Evolutionary conservation across 768 basidiomycete species (phyloP).

Genomic region (Wakefieldia striispora): DNA sequence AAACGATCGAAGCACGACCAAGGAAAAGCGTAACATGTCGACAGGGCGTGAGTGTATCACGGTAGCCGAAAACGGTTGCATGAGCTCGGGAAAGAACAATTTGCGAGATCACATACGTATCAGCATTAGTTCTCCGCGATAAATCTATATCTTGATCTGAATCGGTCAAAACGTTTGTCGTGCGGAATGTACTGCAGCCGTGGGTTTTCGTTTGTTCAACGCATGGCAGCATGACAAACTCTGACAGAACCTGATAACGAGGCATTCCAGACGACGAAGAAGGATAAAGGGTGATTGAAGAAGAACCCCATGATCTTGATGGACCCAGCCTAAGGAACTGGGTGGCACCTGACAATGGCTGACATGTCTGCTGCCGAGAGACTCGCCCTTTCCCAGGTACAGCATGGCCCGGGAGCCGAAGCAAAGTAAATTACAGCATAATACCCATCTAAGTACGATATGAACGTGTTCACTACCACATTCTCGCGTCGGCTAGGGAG

Average conservation of each 20-base stretch:
- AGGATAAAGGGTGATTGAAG: not conserved
- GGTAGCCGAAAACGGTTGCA: conserved; percentile 5
- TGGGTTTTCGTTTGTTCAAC: conserved; percentile 3
- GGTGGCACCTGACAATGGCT: too few relatives aligned
- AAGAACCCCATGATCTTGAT: too few relatives aligned
- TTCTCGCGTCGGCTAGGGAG: not conserved
- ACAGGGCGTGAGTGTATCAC: conserved; percentile 13
- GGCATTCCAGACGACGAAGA: not conserved
- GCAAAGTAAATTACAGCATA: too few relatives aligned
- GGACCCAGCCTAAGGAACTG: too few relatives aligned
- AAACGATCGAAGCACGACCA: conserved; percentile 6
- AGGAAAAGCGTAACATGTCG: not conserved
- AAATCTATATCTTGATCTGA: not conserved
- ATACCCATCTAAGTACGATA: too few relatives aligned
- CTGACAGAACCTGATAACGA: not conserved
- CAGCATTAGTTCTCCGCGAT: conserved; percentile 1
- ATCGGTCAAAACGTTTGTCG: too few relatives aligned
- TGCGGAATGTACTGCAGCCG: not conserved
- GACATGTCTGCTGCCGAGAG: too few relatives aligned
- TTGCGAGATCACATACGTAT: not conserved
- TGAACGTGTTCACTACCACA: not conserved
- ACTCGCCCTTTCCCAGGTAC: too few relatives aligned
- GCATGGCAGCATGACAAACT: not conserved
- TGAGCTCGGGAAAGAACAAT: conserved; percentile 1
- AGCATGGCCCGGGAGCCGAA: too few relatives aligned